Evolutionary conservation across 2,329 filamentous ascomycete genomes (phyloP).

Genomic region (Pezicula rhizophila): DNA sequence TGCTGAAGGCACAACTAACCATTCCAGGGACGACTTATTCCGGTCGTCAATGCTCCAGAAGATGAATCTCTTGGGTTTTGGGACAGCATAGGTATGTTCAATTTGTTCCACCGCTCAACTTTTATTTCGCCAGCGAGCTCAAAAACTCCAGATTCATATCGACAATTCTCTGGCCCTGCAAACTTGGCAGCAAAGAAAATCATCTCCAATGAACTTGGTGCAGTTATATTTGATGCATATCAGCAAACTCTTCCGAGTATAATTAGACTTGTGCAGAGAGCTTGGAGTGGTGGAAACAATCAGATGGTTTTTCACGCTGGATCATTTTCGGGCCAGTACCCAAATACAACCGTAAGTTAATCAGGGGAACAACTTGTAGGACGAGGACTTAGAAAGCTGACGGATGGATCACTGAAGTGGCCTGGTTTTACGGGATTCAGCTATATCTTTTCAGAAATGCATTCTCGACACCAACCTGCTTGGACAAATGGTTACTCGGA

Average conservation of each 20-base stretch:
- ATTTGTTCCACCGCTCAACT: no score
- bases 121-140: no score
- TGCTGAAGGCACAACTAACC: no score
- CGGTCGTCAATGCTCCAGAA: constrained; percentile 33
- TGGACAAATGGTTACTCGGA: constrained; percentile 22
- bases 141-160: no score
- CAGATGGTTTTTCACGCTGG: constrained; percentile 39
- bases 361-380: no score
- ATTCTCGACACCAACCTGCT: constrained; percentile 33
- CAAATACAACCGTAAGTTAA: constrained; percentile 39
- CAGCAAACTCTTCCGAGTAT: constrained; percentile 22
- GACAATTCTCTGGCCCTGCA: constrained; percentile 34
- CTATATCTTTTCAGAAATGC: constrained; percentile 36
- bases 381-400: no score
- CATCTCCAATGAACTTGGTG: constrained; percentile 35
- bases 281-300: constrained; percentile 35
- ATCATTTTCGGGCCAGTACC: constrained; percentile 34
- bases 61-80: constrained; percentile 33
- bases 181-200: constrained; percentile 31
- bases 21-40: no score
- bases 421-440: constrained; percentile 39
- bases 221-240: constrained; percentile 21
- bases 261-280: constrained; percentile 30
- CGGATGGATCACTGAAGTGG: no score
- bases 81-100: constrained; percentile 28